Evolutionary conservation across 305 asterid species (phyloP).

Genomic region (Rubia occidens): DNA sequence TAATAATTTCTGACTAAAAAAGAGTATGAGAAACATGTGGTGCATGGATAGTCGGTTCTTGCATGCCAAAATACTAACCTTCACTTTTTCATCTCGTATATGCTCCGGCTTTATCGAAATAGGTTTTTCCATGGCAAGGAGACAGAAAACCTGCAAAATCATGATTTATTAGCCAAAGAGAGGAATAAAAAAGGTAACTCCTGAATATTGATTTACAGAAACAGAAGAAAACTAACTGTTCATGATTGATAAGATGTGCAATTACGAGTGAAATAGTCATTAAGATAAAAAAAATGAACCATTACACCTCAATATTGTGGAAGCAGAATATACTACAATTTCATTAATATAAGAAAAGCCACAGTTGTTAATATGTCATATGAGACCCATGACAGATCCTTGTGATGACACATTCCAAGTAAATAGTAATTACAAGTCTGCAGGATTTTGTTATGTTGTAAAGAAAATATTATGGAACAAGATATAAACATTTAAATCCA

Average conservation of each 20-base stretch:
- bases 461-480: background rate
- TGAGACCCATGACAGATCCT: background rate
- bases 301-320: background rate
- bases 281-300: background rate
- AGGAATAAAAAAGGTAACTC: background rate
- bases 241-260: background rate
- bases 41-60: background rate
- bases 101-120: conserved; percentile 70
- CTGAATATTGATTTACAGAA: background rate
- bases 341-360: background rate
- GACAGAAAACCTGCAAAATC: conserved; percentile 65
- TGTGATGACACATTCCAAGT: background rate
- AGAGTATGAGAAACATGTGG: background rate
- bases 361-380: background rate
- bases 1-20: background rate
- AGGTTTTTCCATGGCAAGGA: conserved; percentile 86
- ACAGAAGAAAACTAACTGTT: conserved; percentile 10
- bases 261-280: background rate
- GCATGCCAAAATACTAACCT: conserved; percentile 31
- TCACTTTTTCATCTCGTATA: conserved; percentile 81
- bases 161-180: background rate
- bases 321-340: background rate
- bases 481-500: background rate
- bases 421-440: background rate
- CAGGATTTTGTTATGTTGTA: background rate